Percentiles rank a stretch among this genome's conserved stretches.
phyloP scores from a whole-genome alignment of 352 stramenopile species.

The Globisporangium okanoganense region DNA sequence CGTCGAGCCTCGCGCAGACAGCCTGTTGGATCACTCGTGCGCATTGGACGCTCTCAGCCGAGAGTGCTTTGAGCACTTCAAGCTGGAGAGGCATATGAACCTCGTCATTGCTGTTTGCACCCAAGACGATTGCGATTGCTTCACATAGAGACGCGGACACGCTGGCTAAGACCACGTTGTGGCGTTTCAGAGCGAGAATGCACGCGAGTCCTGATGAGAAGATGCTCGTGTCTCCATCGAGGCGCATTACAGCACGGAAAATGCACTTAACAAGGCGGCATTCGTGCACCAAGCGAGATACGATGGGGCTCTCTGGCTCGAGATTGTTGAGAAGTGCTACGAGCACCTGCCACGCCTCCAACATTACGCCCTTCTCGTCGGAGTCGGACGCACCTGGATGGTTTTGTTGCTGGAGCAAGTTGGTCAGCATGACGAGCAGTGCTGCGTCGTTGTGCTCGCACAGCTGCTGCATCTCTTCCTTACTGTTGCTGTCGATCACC shows the following conservation, averaged over 20 bases:
- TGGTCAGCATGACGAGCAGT: background rate
- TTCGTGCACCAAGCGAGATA: background rate
- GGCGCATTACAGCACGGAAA: background rate
- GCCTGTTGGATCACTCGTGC: background rate
- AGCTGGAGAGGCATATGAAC: background rate
- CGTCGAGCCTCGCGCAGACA: background rate
- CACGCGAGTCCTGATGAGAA: background rate
- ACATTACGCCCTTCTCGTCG: background rate
- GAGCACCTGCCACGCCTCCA: background rate
- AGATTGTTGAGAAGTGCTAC: background rate
- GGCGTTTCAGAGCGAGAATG: background rate
- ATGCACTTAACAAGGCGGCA: background rate
- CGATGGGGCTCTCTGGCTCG: background rate
- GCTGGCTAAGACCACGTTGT: background rate
- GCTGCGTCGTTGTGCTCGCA: background rate
- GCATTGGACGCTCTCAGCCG: background rate
- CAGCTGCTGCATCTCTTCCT: background rate
- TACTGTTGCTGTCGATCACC: background rate
- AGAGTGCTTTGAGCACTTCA: background rate
- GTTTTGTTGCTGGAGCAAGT: background rate
- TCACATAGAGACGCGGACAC: background rate
- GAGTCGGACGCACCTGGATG: background rate
- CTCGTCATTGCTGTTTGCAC: background rate
- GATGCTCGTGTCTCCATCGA: background rate
- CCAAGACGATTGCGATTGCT: background rate